Evolutionary conservation across 192 early-diverging fungal species (phyloP).

Genomic region (Backusella sp.): DNA sequence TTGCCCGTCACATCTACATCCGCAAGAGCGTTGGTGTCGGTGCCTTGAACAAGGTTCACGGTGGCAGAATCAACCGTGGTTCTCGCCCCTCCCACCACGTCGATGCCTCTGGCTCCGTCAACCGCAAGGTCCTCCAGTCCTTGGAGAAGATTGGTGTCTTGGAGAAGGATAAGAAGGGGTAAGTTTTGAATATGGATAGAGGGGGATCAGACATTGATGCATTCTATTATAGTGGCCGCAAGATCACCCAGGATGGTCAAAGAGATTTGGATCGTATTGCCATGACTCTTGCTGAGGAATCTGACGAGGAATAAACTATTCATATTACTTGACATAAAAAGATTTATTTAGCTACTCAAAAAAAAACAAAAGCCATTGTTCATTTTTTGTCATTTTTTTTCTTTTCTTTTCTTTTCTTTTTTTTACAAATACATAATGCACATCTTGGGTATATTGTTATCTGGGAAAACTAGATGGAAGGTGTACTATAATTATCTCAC

Average conservation of each 20-base stretch:
- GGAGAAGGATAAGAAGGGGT: slow-evolving; percentile 87
- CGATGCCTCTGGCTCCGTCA: slow-evolving; percentile 85
- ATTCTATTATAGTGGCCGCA: slow-evolving; percentile 71
- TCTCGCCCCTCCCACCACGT: slow-evolving; percentile 89
- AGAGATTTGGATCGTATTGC: slow-evolving; percentile 99
- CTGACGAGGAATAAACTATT: slow-evolving; percentile 17
- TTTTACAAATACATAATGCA: neutral
- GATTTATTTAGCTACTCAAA: neutral
- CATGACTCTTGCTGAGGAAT: slow-evolving; percentile 37
- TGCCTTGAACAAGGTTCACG: slow-evolving; percentile 91
- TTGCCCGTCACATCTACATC: slow-evolving; percentile 99
- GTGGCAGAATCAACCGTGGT: slow-evolving; percentile 91
- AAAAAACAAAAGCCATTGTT: slow-evolving; percentile 3
- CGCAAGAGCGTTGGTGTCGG: slow-evolving; percentile 92
- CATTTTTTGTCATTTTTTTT: neutral
- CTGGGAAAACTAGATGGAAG: neutral
- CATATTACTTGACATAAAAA: neutral
- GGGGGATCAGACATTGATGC: too few relatives aligned
- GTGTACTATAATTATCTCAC: too few relatives aligned
- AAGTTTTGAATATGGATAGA: slow-evolving; percentile 15
- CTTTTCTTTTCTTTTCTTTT: too few relatives aligned
- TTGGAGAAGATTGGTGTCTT: slow-evolving; percentile 98
- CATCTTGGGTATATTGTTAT: neutral
- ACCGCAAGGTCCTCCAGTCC: slow-evolving; percentile 95
- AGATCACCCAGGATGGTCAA: slow-evolving; percentile 93